phyloP scores from a whole-genome alignment of 139 green algal species.

The Axilococcus clingmanii region DNA sequence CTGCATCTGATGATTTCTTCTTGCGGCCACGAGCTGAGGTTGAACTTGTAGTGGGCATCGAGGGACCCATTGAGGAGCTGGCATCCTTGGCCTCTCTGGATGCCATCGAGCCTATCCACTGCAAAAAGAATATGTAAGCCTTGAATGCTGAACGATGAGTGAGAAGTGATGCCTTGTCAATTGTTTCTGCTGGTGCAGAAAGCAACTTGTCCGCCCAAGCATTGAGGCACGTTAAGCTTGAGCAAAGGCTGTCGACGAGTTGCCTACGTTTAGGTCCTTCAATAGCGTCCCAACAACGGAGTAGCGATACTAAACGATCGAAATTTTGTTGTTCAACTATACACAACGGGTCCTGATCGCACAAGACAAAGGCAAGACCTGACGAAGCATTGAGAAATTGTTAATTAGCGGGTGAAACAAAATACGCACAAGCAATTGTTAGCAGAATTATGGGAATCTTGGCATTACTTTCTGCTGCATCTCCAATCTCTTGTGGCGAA shows the following conservation, averaged over 20 bases:
- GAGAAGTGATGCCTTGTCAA: conserved; percentile 5
- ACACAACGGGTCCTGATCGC: conserved; percentile 39
- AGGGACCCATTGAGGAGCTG: neutral
- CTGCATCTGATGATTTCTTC: conserved; percentile 26
- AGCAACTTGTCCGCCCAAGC: conserved; percentile 31
- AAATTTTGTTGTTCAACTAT: conserved; percentile 40
- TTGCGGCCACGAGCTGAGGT: neutral
- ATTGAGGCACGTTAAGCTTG: conserved; percentile 50
- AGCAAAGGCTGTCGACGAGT: conserved; percentile 42
- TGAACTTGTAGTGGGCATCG: neutral
- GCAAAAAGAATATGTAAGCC: conserved; percentile 59
- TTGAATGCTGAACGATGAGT: conserved; percentile 49
- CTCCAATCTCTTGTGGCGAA: conserved; percentile 6
- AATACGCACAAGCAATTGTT: too few relatives aligned
- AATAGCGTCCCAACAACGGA: conserved; percentile 19
- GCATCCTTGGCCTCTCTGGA: conserved; percentile 21
- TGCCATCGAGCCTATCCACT: conserved; percentile 30
- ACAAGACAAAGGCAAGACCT: conserved; percentile 43
- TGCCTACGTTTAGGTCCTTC: conserved; percentile 16
- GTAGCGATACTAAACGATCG: conserved; percentile 34
- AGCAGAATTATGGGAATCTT: too few relatives aligned
- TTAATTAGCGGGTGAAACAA: too few relatives aligned
- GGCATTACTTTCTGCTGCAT: conserved; percentile 24
- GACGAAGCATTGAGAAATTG: conserved; percentile 6
- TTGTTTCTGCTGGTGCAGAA: conserved; percentile 4